Evolutionary conservation across 352 stramenopile species (phyloP).

Genomic region (Phytophthora fragariaefolia): DNA sequence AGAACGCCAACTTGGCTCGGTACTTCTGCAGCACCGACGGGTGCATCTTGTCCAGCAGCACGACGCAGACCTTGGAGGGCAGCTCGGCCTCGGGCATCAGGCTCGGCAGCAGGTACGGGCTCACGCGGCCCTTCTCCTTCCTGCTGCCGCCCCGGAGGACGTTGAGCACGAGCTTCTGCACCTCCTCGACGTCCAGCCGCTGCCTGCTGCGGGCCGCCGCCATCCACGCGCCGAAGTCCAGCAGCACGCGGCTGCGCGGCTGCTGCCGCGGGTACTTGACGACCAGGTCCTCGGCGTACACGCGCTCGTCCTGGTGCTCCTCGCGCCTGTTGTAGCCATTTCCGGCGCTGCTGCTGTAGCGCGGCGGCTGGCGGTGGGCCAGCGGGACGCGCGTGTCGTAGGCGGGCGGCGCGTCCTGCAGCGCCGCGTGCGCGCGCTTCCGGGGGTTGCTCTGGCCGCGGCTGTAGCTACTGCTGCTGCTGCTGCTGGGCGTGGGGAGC

Average conservation of each 20-base stretch:
- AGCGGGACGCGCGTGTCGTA: constrained; percentile 30
- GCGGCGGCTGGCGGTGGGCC: constrained; percentile 23
- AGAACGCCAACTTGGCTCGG: constrained; percentile 72
- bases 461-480: no score
- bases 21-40: constrained; percentile 76
- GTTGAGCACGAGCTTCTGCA: constrained; percentile 69
- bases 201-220: constrained; percentile 48
- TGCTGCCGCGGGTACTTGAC: constrained; percentile 74
- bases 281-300: constrained; percentile 68
- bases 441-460: no score
- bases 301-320: constrained; percentile 45
- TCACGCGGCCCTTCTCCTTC: constrained; percentile 29
- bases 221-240: constrained; percentile 80
- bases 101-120: constrained; percentile 63
- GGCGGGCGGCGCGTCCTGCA: constrained; percentile 2
- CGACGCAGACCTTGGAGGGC: constrained; percentile 75
- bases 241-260: constrained; percentile 63
- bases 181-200: constrained; percentile 63
- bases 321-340: constrained; percentile 24
- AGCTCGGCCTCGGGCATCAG: constrained; percentile 48
- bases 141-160: constrained; percentile 36
- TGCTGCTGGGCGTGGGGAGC: constrained; percentile 7
- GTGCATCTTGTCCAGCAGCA: constrained; percentile 75
- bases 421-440: constrained; percentile 27
- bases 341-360: constrained; percentile 15